phyloP scores from a whole-genome alignment of 768 basidiomycete genomes.

The Exidia glandulosa region DNA sequence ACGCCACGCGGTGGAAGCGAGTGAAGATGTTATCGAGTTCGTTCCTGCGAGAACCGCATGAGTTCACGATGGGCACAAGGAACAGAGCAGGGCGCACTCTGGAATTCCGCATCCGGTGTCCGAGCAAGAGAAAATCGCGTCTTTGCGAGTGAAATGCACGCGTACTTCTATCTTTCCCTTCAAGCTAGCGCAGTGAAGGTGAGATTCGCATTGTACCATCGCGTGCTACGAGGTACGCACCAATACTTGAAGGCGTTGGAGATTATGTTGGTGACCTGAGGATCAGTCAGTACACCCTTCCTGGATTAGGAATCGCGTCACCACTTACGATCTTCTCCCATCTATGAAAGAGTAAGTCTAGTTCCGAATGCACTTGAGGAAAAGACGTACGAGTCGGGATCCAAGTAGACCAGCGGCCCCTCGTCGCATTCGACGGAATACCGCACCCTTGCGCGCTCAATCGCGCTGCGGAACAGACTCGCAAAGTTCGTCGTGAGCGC shows the following conservation, averaged over 20 bases:
- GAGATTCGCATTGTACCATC: no score
- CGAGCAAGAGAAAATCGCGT: not conserved
- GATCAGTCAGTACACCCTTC: no score
- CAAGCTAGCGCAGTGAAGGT: not conserved
- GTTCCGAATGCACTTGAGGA: no score
- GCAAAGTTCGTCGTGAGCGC: not conserved
- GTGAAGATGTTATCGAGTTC: not conserved
- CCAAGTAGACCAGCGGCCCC: not conserved
- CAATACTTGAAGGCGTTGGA: not conserved
- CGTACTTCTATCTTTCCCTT: not conserved
- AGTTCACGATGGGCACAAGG: not conserved
- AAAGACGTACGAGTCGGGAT: not conserved
- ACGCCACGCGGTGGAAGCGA: not conserved
- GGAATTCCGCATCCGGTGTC: not conserved
- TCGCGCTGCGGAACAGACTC: not conserved
- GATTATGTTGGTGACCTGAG: not conserved
- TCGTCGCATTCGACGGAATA: not conserved
- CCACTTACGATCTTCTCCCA: not conserved
- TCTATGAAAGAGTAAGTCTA: no score
- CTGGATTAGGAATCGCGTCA: no score
- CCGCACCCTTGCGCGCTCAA: not conserved
- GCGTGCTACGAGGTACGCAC: not conserved
- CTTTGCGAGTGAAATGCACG: not conserved
- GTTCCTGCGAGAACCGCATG: not conserved
- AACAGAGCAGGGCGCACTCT: not conserved